Base-by-base conservation (phyloP, 2,329 filamentous ascomycete species). In the Phaeophleospora eucalypticola region DNA sequence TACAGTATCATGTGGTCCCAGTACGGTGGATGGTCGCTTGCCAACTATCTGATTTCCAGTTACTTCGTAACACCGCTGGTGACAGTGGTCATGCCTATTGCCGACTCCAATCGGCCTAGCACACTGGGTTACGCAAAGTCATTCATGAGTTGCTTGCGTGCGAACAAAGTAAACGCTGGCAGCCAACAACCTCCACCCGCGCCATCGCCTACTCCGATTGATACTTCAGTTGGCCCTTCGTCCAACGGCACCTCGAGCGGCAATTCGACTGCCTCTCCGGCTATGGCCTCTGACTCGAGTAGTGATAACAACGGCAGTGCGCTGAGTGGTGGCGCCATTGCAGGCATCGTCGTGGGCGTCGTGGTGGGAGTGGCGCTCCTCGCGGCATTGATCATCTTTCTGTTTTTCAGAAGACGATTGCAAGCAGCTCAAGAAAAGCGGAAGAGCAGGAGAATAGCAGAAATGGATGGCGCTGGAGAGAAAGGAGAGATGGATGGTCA, bases 1-100 rank as follows among this genome's bases (percentile, higher is more conserved):
- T 52, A 45, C 35, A 45, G 46, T 24, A 7, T 52, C 16, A 45
- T 52, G 42, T 52, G 49, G 49, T 42, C 45, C 12, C 41, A 49
- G 27, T 52, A 41, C 15, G 49, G 46, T 35, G 14, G 14, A 4
- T 14, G 14, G 4, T 15, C 33, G 4, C 4, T 6, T 4, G 33
- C n/a, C 12, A 43, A 19, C 4, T 48, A 52, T 32, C 27, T 36
- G 17, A 15, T 37, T 9, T 12, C 41, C n/a, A 36, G 18, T 2
- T 18, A 16, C 3, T n/a, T 15, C 8, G 19, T 36, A 8, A 39
- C 17, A 14, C 49, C 45, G 2, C 24, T 51, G 10, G 16, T 43
- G 4, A 21, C 41, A 3, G 37, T 45, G 10, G 48, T 45, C 45
- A 43, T 45, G 36, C 41, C 49, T 1, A 47, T 51, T n/a, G 45